phyloP scores from a whole-genome alignment of 1,284 basidiomycete genomes.

The Ceratobasidium sp. region DNA sequence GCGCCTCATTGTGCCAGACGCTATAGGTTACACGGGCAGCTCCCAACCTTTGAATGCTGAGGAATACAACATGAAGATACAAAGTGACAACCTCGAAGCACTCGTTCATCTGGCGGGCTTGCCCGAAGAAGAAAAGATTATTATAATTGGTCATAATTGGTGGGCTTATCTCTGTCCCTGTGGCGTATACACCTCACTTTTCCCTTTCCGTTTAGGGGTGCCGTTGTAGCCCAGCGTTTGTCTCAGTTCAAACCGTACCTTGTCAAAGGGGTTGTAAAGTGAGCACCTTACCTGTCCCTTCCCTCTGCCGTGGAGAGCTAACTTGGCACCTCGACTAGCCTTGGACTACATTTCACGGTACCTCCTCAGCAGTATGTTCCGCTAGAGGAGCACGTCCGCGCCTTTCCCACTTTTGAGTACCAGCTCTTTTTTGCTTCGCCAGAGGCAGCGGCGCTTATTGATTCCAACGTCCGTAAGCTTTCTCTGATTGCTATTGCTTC shows the following conservation, averaged over 20 bases:
- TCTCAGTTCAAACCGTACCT: conserved; percentile 36
- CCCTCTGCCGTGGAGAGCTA: too few species aligned
- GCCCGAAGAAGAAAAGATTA: conserved; percentile 28
- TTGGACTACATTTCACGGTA: conserved; percentile 10
- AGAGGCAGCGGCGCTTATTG: conserved; percentile 11
- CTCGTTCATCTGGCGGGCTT: conserved; percentile 11
- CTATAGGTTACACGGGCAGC: conserved; percentile 33
- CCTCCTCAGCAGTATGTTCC: conserved; percentile 9
- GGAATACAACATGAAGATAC: conserved; percentile 21
- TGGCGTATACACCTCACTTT: too few species aligned
- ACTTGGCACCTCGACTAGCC: neutral
- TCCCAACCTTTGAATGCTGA: conserved; percentile 28
- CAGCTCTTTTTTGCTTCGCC: conserved; percentile 36
- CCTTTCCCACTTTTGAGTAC: conserved; percentile 23
- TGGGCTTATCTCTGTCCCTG: neutral
- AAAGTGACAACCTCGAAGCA: conserved; percentile 29
- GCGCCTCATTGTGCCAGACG: conserved; percentile 31
- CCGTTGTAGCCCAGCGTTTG: conserved; percentile 8
- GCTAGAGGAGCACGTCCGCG: neutral
- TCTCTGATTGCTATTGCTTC: too few species aligned
- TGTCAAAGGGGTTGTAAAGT: conserved; percentile 32
- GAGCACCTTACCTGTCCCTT: neutral
- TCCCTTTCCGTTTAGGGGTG: neutral
- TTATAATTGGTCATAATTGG: conserved; percentile 36
- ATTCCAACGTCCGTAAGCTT: conserved; percentile 27